Base-by-base conservation (phyloP, 352 stramenopile species). In the Phytopythium mirpurense region DNA sequence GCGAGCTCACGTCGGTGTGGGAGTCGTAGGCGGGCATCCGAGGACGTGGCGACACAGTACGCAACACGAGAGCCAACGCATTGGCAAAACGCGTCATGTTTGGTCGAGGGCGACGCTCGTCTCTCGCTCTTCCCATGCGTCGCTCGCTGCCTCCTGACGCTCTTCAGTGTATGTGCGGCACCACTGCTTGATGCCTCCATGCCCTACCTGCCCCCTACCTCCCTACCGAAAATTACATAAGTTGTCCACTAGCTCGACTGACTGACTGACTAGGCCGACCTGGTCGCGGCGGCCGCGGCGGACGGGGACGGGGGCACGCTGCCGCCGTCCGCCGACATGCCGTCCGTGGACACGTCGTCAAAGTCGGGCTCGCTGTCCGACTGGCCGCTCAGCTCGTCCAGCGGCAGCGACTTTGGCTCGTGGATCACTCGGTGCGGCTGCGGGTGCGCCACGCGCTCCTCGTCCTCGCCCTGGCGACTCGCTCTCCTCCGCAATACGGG, bases 1-100 rank as follows among this genome's bases (percentile, higher is more conserved):
- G 57, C 18, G 59, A 87, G 55, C 61, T 88, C n/a, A 57, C 68
- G 27, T 55, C 72, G 32, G 9, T 32, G 29, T n/a, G n/a, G n/a
- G n/a, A n/a, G n/a, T n/a, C n/a, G n/a, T n/a, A n/a, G n/a, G n/a
- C n/a, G n/a, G n/a, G n/a, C n/a, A n/a, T n/a, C n/a, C n/a, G n/a
- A n/a, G n/a, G n/a, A n/a, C n/a, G n/a, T n/a, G n/a, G n/a, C n/a
- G n/a, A n/a, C n/a, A n/a, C n/a, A n/a, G n/a, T n/a, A n/a, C n/a
- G n/a, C n/a, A n/a, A n/a, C n/a, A n/a, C n/a, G n/a, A n/a, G n/a
- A n/a, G n/a, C n/a, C n/a, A n/a, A n/a, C n/a, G n/a, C n/a, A n/a
- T n/a, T n/a, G n/a, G n/a, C n/a, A n/a, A n/a, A n/a, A n/a, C n/a
- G n/a, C n/a, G n/a, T n/a, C n/a, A n/a, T n/a, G n/a, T n/a, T n/a